These are phyloP conservation scores for Yamadazyma insecticola DNA, from an alignment of 805 yeast species.

Conservation along the genomic window DNA sequence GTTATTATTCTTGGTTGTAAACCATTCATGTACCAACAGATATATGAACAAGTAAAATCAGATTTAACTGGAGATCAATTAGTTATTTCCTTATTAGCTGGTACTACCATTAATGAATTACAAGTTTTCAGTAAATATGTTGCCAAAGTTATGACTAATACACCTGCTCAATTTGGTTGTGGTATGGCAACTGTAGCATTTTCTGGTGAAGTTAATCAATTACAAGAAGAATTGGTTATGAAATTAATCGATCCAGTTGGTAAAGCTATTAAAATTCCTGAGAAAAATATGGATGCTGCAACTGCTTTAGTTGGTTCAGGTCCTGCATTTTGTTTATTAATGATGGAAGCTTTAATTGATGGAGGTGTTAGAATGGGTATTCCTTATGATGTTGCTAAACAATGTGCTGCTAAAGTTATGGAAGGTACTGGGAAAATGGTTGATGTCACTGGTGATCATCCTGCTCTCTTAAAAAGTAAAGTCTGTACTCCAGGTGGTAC, in stretches of 20 bases:
- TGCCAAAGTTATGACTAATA: slow-evolving; percentile 96
- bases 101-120: slow-evolving; percentile 79
- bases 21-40: slow-evolving; percentile 70
- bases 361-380: slow-evolving; percentile 95
- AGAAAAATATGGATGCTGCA: slow-evolving; percentile 93
- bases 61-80: slow-evolving; percentile 50
- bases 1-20: slow-evolving; percentile 82
- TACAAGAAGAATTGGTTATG: slow-evolving; percentile 45
- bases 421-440: slow-evolving; percentile 94
- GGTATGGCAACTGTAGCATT: slow-evolving; percentile 94
- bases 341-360: slow-evolving; percentile 89
- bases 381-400: slow-evolving; percentile 75
- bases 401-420: slow-evolving; percentile 89
- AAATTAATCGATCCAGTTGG: slow-evolving; percentile 63
- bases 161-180: slow-evolving; percentile 88
- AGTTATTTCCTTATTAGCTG: slow-evolving; percentile 83
- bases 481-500: slow-evolving; percentile 99
- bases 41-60: slow-evolving; percentile 47
- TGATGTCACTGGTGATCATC: slow-evolving; percentile 75
- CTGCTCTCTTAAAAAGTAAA: slow-evolving; percentile 78
- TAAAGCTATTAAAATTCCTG: slow-evolving; percentile 65
- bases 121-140: slow-evolving; percentile 49
- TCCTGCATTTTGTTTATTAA: slow-evolving; percentile 86
- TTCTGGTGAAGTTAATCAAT: slow-evolving; percentile 43
- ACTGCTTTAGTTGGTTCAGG: slow-evolving; percentile 95